Conservation (phyloP, 2,329 filamentous ascomycete genomes). For the Exophiala sp. region DNA sequence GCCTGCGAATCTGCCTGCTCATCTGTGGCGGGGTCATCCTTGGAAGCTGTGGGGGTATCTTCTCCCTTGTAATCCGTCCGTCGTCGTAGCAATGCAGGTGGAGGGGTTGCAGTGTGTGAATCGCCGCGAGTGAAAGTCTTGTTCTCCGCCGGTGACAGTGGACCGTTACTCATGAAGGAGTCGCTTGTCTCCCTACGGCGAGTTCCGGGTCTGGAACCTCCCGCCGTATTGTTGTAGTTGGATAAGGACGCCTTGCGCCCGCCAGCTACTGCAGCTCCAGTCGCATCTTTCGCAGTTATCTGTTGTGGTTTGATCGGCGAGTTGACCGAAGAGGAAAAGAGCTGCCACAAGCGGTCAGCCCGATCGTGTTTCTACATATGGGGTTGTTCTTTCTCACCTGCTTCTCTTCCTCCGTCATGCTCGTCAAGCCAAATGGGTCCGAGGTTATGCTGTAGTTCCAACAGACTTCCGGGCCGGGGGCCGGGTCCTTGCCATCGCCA, state of each 20-base stretch:
- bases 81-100: constrained; percentile 54
- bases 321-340: constrained; percentile 82
- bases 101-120: constrained; percentile 53
- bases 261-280: constrained; percentile 43
- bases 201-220: constrained; percentile 65
- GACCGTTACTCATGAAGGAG: constrained; percentile 48
- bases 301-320: constrained; percentile 82
- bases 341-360: constrained; percentile 44
- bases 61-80: constrained; percentile 57
- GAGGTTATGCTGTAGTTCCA: constrained; percentile 72
- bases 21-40: constrained; percentile 49
- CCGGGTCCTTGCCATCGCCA: constrained; percentile 65
- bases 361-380: no score
- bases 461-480: constrained; percentile 80
- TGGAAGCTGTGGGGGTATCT: constrained; percentile 36
- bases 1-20: constrained; percentile 36
- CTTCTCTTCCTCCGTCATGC: constrained; percentile 63
- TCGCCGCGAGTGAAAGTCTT: constrained; percentile 46
- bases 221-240: constrained; percentile 65
- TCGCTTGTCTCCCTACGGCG: constrained; percentile 82
- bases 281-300: constrained; percentile 56
- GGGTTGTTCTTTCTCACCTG: constrained; percentile 49
- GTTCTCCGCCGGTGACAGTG: constrained; percentile 44
- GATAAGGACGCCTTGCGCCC: constrained; percentile 81
- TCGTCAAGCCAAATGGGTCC: constrained; percentile 65